Base-by-base conservation (phyloP, 2,329 filamentous ascomycete species). In the Rutstroemia sp. region DNA sequence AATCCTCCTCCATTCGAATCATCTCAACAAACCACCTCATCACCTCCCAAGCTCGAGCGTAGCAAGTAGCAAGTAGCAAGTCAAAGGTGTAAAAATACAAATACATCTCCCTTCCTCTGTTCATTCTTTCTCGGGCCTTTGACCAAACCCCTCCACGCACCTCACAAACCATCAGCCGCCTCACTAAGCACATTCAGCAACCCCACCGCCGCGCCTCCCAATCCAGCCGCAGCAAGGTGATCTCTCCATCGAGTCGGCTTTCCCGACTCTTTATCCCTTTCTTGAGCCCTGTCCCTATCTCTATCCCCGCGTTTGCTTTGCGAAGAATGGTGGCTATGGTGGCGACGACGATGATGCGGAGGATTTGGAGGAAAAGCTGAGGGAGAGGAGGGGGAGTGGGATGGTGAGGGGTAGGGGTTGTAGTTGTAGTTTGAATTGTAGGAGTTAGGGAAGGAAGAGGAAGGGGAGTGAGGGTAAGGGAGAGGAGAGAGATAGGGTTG, bases 171-270 rank as follows among this genome's bases (percentile, higher is more conserved):
- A 48, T 64, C 65, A 6, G 80, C 80, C 25, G 81, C 81, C 65
- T 85, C 80, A 4, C 78, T 76, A 34, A 85, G 69, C 1, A 84
- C 80, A 54, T 77, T 78, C 47, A 85, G 64, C 59, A 85, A 68
- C 53, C 79, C 82, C 2, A 77, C 80, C 0, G 82, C 81, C 0
- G 81, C 81, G 9, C 82, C 80, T 4, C 82, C 82, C 30, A 86
- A 79, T 1, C 82, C 78, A 5, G 80, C 82, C 0, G 79, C 80
- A 2, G 77, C 75, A 4, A 84, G 72, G 16, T 80, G 77, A 60
- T 82, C 79, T 49, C 77, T 77, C 69, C 77, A 77, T 12, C 65
- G 44, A 52, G 37, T 34, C 21, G 30, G 41, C 51, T 49, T 25
- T 47, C 41, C 48, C 44, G 7, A 38, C 46, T 12, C 30, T 47